Base-by-base conservation (phyloP, 805 yeast genomes). In the Debaryomyces tyrocola region DNA sequence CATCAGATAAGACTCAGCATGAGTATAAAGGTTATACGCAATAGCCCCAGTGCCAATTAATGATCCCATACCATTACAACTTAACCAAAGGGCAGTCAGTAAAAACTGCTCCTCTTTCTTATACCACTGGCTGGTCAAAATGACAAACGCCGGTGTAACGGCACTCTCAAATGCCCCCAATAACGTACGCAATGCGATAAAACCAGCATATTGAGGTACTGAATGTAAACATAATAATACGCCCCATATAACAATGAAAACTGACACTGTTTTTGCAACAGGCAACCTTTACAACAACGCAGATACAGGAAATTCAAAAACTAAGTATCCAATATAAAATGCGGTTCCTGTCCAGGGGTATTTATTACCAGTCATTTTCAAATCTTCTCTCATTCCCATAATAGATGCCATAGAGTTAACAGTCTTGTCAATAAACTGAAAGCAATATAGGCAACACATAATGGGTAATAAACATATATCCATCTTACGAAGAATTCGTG, bases 321-420 rank as follows among this genome's bases (percentile, higher is more conserved):
- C 41, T 4, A 45, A 20, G 35, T 15, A 45, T 6, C 78, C 80
- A 28, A 75, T 59, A 52, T 75, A 75, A 46, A 76, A 77, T 3
- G 71, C 60, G 20, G 74, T 62, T 1, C 77, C 76, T 10, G 68
- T 65, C 79, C 80, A 75, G 12, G 74, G 59, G 47, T 69, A 77
- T 42, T 28, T 64, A 45, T 66, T 65, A 6, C 79, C 74, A 12
- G 42, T 43, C 67, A 78, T 63, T 12, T 63, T 45, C 20, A 62
- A 62, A 54, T 74, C 79, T 8, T 54, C 52, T 43, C 64, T 64
- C 35, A 78, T 51, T 10, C 80, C 80, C 52, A 74, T 66, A 38
- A 78, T 63, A 4, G 80, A 72, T 4, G 80, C 80, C 51, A 70
- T 73, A 11, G 74, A 60, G 52, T 67, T 62, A 9, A 76, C 64